Percentiles rank a stretch among this genome's conserved stretches.
Conservation (phyloP, 1,284 basidiomycete species). For the Microbotryomycetes sp. region DNA sequence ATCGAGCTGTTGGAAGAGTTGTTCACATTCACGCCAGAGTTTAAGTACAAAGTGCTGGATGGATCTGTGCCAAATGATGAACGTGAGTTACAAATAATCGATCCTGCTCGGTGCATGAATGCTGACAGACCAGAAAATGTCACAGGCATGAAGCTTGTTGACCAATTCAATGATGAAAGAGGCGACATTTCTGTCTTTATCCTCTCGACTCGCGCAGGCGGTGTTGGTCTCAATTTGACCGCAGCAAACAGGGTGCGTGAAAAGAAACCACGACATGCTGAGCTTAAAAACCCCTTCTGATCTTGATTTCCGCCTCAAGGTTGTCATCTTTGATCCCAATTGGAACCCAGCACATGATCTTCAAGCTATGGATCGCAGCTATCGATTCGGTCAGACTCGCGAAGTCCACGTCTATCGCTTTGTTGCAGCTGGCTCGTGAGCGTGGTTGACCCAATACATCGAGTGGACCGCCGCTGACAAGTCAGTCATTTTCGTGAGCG, state of each 20-base stretch:
- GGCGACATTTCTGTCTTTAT: constrained; percentile 63
- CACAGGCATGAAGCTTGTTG: constrained; percentile 73
- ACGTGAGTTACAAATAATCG: constrained; percentile 37
- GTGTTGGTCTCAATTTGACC: constrained; percentile 58
- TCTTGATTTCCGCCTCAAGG: constrained; percentile 68
- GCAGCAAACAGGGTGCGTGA: constrained; percentile 47
- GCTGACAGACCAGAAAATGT: background rate
- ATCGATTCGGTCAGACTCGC: constrained; percentile 77
- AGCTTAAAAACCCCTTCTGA: constrained; percentile 50
- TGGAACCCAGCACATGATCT: constrained; percentile 85
- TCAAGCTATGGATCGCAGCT: constrained; percentile 59
- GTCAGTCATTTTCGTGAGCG: background rate
- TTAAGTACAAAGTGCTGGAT: constrained; percentile 63
- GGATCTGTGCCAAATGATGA: constrained; percentile 50
- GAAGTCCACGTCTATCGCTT: constrained; percentile 79
- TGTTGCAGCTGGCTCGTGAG: constrained; percentile 65
- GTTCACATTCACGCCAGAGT: constrained; percentile 53
- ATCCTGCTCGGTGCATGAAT: background rate
- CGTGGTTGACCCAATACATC: background rate
- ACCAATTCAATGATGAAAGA: constrained; percentile 64
- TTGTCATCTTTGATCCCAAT: constrained; percentile 81
- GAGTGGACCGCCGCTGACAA: too few relatives aligned
- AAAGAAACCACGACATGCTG: constrained; percentile 49
- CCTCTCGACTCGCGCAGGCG: constrained; percentile 86
- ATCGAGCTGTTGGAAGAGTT: constrained; percentile 70